A percentile compares a stretch with the other conserved stretches of the same genome.
Evolutionary conservation across 495 filamentous ascomycete species (phyloP).

Genomic region (Hapsidospora chrysogenum): DNA sequence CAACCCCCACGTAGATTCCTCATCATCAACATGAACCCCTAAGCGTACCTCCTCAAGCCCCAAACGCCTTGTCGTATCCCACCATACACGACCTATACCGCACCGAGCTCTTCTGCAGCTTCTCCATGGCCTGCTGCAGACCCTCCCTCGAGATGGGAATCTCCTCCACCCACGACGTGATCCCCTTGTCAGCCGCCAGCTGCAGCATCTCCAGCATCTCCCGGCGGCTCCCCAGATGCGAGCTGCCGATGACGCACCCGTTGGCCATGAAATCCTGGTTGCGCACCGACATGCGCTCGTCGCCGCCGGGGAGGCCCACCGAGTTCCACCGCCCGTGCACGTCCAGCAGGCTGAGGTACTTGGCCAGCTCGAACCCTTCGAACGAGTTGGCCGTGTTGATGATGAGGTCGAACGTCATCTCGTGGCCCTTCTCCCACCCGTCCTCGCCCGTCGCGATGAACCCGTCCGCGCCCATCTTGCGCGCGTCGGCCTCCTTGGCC

Average conservation of each 20-base stretch:
- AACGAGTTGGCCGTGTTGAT: constrained; percentile 38
- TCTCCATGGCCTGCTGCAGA: constrained; percentile 46
- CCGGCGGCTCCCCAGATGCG: constrained; percentile 62
- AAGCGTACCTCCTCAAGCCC: no score
- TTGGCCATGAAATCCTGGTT: constrained; percentile 62
- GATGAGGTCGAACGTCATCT: constrained; percentile 42
- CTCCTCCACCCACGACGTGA: constrained; percentile 70
- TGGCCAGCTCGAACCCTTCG: constrained; percentile 38
- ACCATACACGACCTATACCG: constrained; percentile 34
- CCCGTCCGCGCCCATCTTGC: constrained; percentile 53
- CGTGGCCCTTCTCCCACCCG: constrained; percentile 42
- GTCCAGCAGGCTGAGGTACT: constrained; percentile 65
- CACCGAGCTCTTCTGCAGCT: constrained; percentile 56
- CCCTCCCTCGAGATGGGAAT: constrained; percentile 54
- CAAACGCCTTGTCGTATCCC: constrained; percentile 25
- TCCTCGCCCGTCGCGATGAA: constrained; percentile 52
- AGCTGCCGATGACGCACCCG: constrained; percentile 65
- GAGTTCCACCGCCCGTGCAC: constrained; percentile 71
- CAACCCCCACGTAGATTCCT: no score
- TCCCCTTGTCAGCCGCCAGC: constrained; percentile 62
- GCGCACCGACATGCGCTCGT: constrained; percentile 55
- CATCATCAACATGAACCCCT: no score
- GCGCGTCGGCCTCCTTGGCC: constrained; percentile 51
- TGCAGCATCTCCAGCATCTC: constrained; percentile 78
- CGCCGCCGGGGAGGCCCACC: constrained; percentile 70